Evolutionary conservation across 768 basidiomycete genomes (phyloP), one percentile per base, ranked within the genome.

Genomic region (Boletus rubroflammeus): DNA sequence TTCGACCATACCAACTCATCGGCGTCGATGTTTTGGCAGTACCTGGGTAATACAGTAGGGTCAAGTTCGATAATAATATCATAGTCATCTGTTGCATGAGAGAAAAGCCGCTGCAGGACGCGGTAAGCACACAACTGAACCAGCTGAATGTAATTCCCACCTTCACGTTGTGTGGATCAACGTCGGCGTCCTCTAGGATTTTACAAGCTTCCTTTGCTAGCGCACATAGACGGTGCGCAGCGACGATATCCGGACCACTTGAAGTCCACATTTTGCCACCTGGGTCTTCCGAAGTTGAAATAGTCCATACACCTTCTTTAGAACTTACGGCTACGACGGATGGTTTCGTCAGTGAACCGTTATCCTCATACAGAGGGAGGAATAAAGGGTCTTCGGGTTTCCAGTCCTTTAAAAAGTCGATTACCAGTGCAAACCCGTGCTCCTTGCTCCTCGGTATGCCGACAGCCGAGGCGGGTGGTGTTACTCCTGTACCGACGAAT

Each of bases 51-150:
- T 3, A 78, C 69, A 14, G 74, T 47, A 0, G 84, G 76, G 40
- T 93, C 78, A 21, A 98, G 79, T 54, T 88, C 80, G 32, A 98
- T 75, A 8, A 97, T 59, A 60, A 98, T 80, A 62, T 97, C 88
- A 64, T 97, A 99, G 62, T 94, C 89, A 3, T 82, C 75, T 3
- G 82, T 81, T 0, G 94, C 90, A 60, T 96, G 92, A 10, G 81
- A 73, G 73, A 98, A 97, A 49, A 98, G 77, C n/a, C 80, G 74
- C 94, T 96, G 60, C 6, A 44, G 46, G 28, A 19, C 17, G 9
- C 9, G 1, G 3, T 64, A 3, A 64, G 54, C 31, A 35, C 10
- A n/a, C 5, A 21, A 28, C 7, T 0, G 11, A 39, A 43, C n/a
- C 7, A 13, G 50, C 19, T 23, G 5, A 8, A 44, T 23, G 56